Base-by-base conservation (phyloP, 1,139 yeast species). In the Blastobotrys capitulatus region DNA sequence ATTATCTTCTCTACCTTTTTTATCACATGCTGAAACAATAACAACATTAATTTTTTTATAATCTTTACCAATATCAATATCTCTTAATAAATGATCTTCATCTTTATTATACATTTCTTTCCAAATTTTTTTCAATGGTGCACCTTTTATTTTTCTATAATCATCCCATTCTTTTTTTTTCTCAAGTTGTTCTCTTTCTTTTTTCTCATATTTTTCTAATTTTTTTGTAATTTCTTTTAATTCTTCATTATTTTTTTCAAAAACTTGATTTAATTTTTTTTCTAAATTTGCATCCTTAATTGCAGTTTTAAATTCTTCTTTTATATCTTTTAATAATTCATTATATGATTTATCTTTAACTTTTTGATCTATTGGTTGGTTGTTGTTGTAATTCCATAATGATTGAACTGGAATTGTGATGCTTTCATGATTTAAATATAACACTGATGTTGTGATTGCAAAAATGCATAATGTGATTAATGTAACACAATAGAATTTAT, bases 1-100 rank as follows among this genome's bases (percentile, higher is more conserved):
- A 42, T 60, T 61, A 16, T 51, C 58, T 53, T 16, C 42, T 16
- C 19, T 18, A 12, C 26, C 35, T 10, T 41, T 35, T 31, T 60
- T 60, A 44, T 65, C 69, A 36, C 60, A 49, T 10, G 66, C 67
- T 19, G 69, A 57, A 40, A 65, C 47, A 29, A 65, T 34, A 18
- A 64, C 59, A 34, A 65, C 57, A 44, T 64, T 56, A 18, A 32
- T 19, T 18, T 13, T 22, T 13, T 41, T 12, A 15, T 41, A 34
- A 9, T n/a, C 8, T 18, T 35, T 26, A 20, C 25, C 8, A 6
- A 42, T 16, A 7, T 34, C 20, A 9, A 42, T 31, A 6, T 35
- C 25, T n/a, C 46, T 39, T 5, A 42, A 34, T 32, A 42, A 22
- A n/a, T 26, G 46, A 9, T 34, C 37, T 22, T 36, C 37, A 34